A percentile compares a stretch with the other conserved stretches of the same genome.
Evolutionary conservation across 2,329 filamentous ascomycete species (phyloP).

Genomic region (Monilinia fructicola): DNA sequence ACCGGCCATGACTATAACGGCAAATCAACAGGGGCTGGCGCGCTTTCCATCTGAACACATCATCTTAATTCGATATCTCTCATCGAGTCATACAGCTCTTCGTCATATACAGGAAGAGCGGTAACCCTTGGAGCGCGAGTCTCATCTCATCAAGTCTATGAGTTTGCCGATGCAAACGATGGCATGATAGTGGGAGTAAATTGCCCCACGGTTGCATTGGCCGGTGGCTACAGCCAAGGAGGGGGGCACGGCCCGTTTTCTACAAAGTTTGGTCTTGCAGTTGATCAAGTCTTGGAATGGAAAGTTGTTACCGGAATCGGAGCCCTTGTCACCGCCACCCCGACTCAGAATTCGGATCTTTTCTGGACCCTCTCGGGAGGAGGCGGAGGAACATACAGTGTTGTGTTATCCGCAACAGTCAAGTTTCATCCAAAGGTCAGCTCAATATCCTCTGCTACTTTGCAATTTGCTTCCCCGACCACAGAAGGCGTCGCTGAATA

Average conservation of each 20-base stretch:
- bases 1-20: constrained; percentile 53
- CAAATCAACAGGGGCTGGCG: constrained; percentile 8
- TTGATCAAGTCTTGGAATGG: constrained; percentile 57
- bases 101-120: neutral
- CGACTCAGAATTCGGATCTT: constrained; percentile 51
- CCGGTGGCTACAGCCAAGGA: constrained; percentile 55
- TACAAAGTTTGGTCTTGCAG: constrained; percentile 54
- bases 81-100: neutral
- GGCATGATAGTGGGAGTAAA: neutral
- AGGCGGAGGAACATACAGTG: constrained; percentile 57
- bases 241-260: constrained; percentile 57
- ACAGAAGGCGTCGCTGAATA: too few species aligned
- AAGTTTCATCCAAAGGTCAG: neutral
- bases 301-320: constrained; percentile 54
- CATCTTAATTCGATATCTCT: neutral
- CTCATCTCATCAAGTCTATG: neutral
- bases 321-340: constrained; percentile 48
- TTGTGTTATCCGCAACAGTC: constrained; percentile 53
- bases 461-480: neutral
- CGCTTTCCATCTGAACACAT: neutral
- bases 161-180: neutral
- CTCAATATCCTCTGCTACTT: neutral
- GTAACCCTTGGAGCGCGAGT: neutral
- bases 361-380: constrained; percentile 64
- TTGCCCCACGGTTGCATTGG: constrained; percentile 39